Evolutionary conservation across 768 basidiomycete species (phyloP).

Genomic region (Phallus indusiatus): DNA sequence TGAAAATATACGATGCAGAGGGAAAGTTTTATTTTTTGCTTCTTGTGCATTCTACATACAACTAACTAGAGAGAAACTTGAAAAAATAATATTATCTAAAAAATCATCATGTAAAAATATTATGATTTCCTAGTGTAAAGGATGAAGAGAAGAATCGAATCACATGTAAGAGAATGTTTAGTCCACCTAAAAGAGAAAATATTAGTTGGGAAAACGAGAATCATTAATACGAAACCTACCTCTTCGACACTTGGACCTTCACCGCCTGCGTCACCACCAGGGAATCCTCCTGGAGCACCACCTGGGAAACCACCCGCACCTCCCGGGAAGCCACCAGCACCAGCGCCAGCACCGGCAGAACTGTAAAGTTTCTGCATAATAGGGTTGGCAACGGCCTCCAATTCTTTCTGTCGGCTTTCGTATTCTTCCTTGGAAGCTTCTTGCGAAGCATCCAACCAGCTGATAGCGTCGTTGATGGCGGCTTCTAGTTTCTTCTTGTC

Average conservation of each 20-base stretch:
- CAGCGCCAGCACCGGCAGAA: conserved; percentile 28
- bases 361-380: conserved; percentile 67
- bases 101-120: background rate
- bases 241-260: conserved; percentile 90
- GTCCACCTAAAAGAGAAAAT: background rate
- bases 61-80: background rate
- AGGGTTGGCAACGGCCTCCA: conserved; percentile 71
- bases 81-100: background rate
- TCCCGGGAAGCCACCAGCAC: conserved; percentile 22
- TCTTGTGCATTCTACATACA: background rate
- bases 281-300: conserved; percentile 63
- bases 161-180: background rate
- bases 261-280: conserved; percentile 50
- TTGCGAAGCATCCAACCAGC: conserved; percentile 79
- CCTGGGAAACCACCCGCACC: conserved; percentile 39
- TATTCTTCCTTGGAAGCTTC: conserved; percentile 94
- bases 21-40: background rate
- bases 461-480: conserved; percentile 74
- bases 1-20: background rate
- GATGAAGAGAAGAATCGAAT: background rate
- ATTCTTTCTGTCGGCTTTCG: conserved; percentile 86
- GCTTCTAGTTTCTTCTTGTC: conserved; percentile 81
- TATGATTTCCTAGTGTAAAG: background rate
- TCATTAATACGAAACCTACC: conserved; percentile 28
- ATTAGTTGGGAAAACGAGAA: background rate